These are phyloP conservation scores for Podaxis rugospora DNA, from an alignment of 768 basidiomycete genomes.

Conservation along the genomic window DNA sequence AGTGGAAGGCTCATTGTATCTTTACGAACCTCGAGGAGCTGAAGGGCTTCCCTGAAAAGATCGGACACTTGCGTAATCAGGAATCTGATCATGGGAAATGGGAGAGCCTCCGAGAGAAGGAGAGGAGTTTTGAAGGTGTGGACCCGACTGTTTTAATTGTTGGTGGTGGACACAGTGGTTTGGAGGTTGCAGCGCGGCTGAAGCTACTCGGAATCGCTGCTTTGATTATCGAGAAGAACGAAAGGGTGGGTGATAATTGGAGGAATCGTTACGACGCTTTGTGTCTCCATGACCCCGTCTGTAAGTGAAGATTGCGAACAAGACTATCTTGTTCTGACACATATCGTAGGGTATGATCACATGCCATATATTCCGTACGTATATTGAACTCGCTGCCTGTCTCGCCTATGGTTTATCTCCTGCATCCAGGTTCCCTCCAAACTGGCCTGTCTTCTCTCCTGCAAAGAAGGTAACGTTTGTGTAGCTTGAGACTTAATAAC, in stretches of 20 bases:
- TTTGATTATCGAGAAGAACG: conserved; percentile 55
- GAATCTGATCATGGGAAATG: conserved; percentile 46
- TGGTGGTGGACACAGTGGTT: conserved; percentile 61
- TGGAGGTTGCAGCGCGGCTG: conserved; percentile 58
- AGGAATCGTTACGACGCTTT: conserved; percentile 55
- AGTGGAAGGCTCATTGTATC: conserved; percentile 49
- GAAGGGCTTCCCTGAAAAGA: conserved; percentile 37
- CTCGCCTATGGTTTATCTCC: neutral
- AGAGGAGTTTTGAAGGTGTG: conserved; percentile 36
- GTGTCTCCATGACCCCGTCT: conserved; percentile 51
- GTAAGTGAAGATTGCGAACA: conserved; percentile 33
- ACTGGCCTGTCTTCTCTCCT: conserved; percentile 55
- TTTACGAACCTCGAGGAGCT: conserved; percentile 49
- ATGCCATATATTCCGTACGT: conserved; percentile 14
- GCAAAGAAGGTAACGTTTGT: conserved; percentile 32
- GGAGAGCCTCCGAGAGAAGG: conserved; percentile 34
- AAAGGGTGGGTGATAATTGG: conserved; percentile 59
- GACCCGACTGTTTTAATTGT: conserved; percentile 53
- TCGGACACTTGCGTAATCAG: conserved; percentile 34
- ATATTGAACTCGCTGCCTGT: neutral
- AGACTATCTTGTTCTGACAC: neutral
- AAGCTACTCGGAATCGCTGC: conserved; percentile 47
- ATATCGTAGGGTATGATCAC: conserved; percentile 27
- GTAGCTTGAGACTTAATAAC: neutral
- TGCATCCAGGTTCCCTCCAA: conserved; percentile 44